Conservation (phyloP, 805 yeast species). For the Gaillardinia entomophila region DNA sequence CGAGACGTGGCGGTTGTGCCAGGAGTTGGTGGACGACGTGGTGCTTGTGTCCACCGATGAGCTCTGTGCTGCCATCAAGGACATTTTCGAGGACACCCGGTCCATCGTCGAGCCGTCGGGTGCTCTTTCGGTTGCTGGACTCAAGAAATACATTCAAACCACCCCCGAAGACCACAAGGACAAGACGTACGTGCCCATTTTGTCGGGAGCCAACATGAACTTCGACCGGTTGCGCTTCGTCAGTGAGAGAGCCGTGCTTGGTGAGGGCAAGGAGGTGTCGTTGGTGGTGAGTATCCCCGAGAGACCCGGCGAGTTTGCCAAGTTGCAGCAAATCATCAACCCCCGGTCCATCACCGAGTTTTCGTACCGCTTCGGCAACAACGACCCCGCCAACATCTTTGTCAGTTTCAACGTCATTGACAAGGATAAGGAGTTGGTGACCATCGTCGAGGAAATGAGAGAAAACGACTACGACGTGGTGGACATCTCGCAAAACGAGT, state of each 20-base stretch:
- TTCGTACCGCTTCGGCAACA: constrained; percentile 69
- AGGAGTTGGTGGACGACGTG: constrained; percentile 81
- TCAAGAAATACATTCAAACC: constrained; percentile 68
- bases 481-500: constrained; percentile 86
- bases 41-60: constrained; percentile 86
- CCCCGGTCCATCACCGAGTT: constrained; percentile 95
- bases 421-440: constrained; percentile 64
- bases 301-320: constrained; percentile 81
- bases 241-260: constrained; percentile 95
- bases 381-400: constrained; percentile 66
- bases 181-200: constrained; percentile 73
- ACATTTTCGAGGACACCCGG: constrained; percentile 92
- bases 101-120: constrained; percentile 95
- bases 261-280: constrained; percentile 96
- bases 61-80: constrained; percentile 91
- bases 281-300: constrained; percentile 89
- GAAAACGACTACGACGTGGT: constrained; percentile 63
- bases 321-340: constrained; percentile 67
- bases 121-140: constrained; percentile 92
- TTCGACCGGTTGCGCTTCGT: constrained; percentile 94
- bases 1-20: constrained; percentile 81
- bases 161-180: constrained; percentile 66
- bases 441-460: constrained; percentile 54
- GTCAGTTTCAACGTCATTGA: constrained; percentile 82
- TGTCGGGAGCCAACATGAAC: constrained; percentile 98